Evolutionary conservation across 2,329 filamentous ascomycete genomes (phyloP).

Genomic region (Aspergillus brunneoviolaceus): DNA sequence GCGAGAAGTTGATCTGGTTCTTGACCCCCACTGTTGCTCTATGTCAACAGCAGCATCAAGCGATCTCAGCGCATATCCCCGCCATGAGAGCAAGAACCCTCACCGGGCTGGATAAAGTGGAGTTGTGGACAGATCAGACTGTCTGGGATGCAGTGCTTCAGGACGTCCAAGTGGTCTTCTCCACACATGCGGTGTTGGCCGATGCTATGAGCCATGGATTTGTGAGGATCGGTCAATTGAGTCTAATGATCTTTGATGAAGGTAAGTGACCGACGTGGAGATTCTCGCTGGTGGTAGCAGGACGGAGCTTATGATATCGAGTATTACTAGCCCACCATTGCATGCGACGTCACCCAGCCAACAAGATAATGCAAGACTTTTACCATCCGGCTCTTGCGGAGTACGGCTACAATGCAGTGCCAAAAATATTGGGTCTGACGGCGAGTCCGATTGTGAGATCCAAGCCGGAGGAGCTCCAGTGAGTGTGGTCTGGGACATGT

Average conservation of each 20-base stretch:
- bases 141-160: constrained; percentile 67
- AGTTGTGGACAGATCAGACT: constrained; percentile 67
- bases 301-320: background rate
- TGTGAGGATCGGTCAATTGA: constrained; percentile 61
- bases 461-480: constrained; percentile 56
- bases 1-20: constrained; percentile 63
- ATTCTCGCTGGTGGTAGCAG: no score
- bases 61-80: constrained; percentile 61
- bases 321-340: constrained; percentile 66
- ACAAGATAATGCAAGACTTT: constrained; percentile 69
- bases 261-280: constrained; percentile 46
- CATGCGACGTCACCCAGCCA: constrained; percentile 61
- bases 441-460: constrained; percentile 73
- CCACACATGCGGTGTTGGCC: constrained; percentile 71
- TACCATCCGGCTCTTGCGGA: constrained; percentile 55
- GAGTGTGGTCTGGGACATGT: constrained; percentile 14
- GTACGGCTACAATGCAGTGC: constrained; percentile 43
- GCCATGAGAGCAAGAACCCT: constrained; percentile 60
- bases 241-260: constrained; percentile 80
- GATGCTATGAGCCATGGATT: constrained; percentile 77
- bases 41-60: constrained; percentile 64
- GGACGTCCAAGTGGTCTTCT: constrained; percentile 70
- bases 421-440: constrained; percentile 73
- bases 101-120: constrained; percentile 66
- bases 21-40: constrained; percentile 68